Evolutionary conservation across 495 filamentous ascomycete species (phyloP).

Genomic region (Lepidopterella palustris): DNA sequence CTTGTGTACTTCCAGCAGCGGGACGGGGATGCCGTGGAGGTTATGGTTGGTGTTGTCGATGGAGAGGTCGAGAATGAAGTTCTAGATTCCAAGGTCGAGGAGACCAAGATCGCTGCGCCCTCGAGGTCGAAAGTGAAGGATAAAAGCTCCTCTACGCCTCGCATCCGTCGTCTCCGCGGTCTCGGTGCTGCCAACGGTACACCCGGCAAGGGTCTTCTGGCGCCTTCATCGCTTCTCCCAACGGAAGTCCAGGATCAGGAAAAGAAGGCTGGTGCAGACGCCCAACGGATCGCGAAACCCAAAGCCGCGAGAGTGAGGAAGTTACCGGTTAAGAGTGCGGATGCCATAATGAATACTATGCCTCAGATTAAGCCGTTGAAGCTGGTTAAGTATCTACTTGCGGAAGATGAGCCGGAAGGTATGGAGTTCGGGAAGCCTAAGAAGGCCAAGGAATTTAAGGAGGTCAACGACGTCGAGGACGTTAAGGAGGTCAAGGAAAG

Average conservation of each 20-base stretch:
- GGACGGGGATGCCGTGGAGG: not conserved
- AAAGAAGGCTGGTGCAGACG: not conserved
- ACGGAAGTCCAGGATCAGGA: constrained; percentile 18
- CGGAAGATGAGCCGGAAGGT: too few relatives aligned
- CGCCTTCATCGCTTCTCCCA: constrained; percentile 14
- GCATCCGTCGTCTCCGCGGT: constrained; percentile 10
- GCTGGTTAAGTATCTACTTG: too few relatives aligned
- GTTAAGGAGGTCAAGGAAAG: constrained; percentile 11
- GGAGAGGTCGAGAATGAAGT: not conserved
- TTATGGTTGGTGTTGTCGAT: not conserved
- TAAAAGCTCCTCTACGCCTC: constrained; percentile 14
- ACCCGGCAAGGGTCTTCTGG: constrained; percentile 27
- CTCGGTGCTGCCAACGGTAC: constrained; percentile 27
- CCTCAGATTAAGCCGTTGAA: not conserved
- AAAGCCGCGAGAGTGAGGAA: not conserved
- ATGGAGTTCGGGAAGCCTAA: not conserved
- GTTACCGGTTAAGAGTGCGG: not conserved
- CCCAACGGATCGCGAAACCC: not conserved
- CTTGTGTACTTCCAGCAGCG: constrained; percentile 26
- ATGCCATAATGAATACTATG: not conserved
- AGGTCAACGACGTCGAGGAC: not conserved
- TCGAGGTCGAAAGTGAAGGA: constrained; percentile 15
- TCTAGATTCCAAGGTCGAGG: constrained; percentile 1
- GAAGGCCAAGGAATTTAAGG: not conserved
- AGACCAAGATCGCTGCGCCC: too few relatives aligned